A percentile compares a stretch with the other conserved stretches of the same genome.
Evolutionary conservation across 768 basidiomycete species (phyloP).

Genomic region (Rhizopogon vesiculosus): DNA sequence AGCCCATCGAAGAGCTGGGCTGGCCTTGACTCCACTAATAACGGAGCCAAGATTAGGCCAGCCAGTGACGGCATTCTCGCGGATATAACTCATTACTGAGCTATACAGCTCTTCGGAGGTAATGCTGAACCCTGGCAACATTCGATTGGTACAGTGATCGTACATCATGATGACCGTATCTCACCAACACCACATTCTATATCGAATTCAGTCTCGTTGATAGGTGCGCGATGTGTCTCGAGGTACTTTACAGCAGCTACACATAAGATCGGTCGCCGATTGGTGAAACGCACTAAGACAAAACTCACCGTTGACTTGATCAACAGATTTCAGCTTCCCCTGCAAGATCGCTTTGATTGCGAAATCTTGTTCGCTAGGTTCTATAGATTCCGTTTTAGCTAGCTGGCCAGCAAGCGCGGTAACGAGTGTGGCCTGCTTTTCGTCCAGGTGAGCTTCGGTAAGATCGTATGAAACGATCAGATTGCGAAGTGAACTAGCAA

Average conservation of each 20-base stretch:
- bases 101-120: slow-evolving; percentile 57
- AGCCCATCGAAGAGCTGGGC: slow-evolving; percentile 74
- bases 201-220: slow-evolving; percentile 70
- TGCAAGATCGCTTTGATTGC: slow-evolving; percentile 66
- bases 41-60: slow-evolving; percentile 75
- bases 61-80: slow-evolving; percentile 49
- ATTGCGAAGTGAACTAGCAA: slow-evolving; percentile 61
- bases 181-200: slow-evolving; percentile 82
- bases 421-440: slow-evolving; percentile 71
- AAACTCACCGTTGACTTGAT: slow-evolving; percentile 80
- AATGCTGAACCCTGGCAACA: slow-evolving; percentile 67
- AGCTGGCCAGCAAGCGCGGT: slow-evolving; percentile 62
- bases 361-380: slow-evolving; percentile 52
- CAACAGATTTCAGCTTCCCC: slow-evolving; percentile 68
- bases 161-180: slow-evolving; percentile 22
- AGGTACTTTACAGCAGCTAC: slow-evolving; percentile 63
- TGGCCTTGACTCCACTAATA: slow-evolving; percentile 58
- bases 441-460: slow-evolving; percentile 49
- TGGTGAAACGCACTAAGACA: not conserved
- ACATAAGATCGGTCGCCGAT: slow-evolving; percentile 2
- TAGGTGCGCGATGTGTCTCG: slow-evolving; percentile 52
- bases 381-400: slow-evolving; percentile 48
- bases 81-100: slow-evolving; percentile 54
- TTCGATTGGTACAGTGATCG: slow-evolving; percentile 1
- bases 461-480: slow-evolving; percentile 59